Evolutionary conservation across 208 protist species (phyloP).

Genomic region (Wallacemonas sp.): DNA sequence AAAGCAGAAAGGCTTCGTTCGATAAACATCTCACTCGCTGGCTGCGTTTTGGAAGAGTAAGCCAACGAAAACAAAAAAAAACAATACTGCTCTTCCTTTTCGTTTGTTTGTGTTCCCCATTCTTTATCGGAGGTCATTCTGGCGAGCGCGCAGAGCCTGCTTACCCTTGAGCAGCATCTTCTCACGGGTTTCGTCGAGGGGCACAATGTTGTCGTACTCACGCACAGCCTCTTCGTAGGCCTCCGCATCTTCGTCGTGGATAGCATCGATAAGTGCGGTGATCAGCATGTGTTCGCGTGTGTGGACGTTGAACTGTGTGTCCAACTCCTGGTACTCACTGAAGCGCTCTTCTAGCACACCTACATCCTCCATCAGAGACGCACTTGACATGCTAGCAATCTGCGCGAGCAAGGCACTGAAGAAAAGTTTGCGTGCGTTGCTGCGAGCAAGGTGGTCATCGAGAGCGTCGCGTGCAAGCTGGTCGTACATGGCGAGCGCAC

Average conservation of each 20-base stretch:
- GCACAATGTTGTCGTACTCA: conserved; percentile 81
- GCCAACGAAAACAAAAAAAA: conserved; percentile 17
- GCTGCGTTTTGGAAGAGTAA: too few species aligned
- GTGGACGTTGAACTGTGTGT: conserved; percentile 83
- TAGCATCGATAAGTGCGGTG: conserved; percentile 70
- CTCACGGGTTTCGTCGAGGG: conserved; percentile 61
- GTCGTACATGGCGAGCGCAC: conserved; percentile 69
- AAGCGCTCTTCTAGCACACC: conserved; percentile 77
- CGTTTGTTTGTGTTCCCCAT: neutral
- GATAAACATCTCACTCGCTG: too few species aligned
- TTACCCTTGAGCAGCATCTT: conserved; percentile 78
- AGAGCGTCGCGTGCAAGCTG: conserved; percentile 67
- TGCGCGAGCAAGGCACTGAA: conserved; percentile 79
- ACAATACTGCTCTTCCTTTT: neutral
- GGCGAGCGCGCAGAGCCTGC: conserved; percentile 48
- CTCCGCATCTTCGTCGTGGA: conserved; percentile 53
- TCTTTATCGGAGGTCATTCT: conserved; percentile 55
- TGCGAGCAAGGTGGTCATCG: conserved; percentile 69
- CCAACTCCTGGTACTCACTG: conserved; percentile 79
- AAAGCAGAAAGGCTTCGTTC: too few species aligned
- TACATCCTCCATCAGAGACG: conserved; percentile 60
- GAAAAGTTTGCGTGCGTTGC: conserved; percentile 74
- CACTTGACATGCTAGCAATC: conserved; percentile 64
- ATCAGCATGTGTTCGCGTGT: conserved; percentile 90
- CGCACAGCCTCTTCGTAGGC: conserved; percentile 69